These are phyloP conservation scores for Aspergillus pseudoviridinutans DNA, from an alignment of 2,329 filamentous ascomycete genomes.

Conservation along the genomic window DNA sequence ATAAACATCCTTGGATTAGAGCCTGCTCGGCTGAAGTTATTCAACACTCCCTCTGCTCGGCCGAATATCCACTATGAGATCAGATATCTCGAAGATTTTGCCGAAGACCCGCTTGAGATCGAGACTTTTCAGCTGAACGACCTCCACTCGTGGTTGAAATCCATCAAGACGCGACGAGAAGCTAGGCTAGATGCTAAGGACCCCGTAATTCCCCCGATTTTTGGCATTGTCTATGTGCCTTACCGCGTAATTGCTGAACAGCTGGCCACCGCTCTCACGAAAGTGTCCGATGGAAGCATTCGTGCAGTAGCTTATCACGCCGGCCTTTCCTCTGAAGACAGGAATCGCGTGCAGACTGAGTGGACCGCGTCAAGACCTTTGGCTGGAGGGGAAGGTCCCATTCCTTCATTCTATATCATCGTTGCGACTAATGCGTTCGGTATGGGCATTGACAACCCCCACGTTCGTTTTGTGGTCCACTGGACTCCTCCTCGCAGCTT, in stretches of 20 bases:
- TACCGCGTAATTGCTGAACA: slow-evolving; percentile 38
- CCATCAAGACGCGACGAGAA: slow-evolving; percentile 67
- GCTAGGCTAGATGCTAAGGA: slow-evolving; percentile 41
- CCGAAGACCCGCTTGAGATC: slow-evolving; percentile 25
- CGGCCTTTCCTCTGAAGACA: slow-evolving; percentile 70
- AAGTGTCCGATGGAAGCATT: slow-evolving; percentile 28
- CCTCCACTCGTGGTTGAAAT: slow-evolving; percentile 71
- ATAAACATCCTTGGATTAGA: slow-evolving; percentile 69
- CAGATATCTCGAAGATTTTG: slow-evolving; percentile 50
- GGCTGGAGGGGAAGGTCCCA: slow-evolving; percentile 13
- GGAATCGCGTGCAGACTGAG: slow-evolving; percentile 50
- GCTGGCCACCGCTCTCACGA: slow-evolving; percentile 36
- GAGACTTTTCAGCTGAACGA: slow-evolving; percentile 68
- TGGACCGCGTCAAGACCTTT: slow-evolving; percentile 32
- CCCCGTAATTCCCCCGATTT: slow-evolving; percentile 33
- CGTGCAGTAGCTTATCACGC: slow-evolving; percentile 46
- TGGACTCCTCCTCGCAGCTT: slow-evolving; percentile 94
- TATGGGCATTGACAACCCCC: slow-evolving; percentile 96
- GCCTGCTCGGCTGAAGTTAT: slow-evolving; percentile 61
- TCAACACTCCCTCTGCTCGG: slow-evolving; percentile 78
- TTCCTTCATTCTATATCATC: slow-evolving; percentile 77
- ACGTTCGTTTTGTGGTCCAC: slow-evolving; percentile 91
- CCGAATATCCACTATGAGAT: slow-evolving; percentile 90
- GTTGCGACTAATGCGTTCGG: slow-evolving; percentile 95
- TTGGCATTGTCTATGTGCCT: slow-evolving; percentile 47